phyloP scores from a whole-genome alignment of 2,329 filamentous ascomycete genomes.

The Grosmannia serpens region DNA sequence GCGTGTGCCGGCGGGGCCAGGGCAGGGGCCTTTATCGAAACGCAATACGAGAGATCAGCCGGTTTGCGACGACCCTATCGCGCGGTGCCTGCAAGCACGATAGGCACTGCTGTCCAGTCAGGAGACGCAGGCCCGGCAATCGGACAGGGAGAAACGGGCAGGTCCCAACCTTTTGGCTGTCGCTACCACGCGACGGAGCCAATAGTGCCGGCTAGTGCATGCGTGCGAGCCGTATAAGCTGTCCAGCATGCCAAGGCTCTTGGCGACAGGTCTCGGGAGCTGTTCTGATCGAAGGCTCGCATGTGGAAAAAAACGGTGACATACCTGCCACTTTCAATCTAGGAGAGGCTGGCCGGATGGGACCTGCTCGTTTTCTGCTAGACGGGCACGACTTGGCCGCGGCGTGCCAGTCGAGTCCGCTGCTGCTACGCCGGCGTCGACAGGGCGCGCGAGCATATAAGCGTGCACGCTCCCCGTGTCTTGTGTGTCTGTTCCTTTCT shows the following conservation, averaged over 20 bases:
- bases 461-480: neutral
- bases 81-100: neutral
- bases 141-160: neutral
- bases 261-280: neutral
- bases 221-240: neutral
- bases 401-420: neutral
- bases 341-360: neutral
- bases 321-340: neutral
- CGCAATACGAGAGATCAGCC: neutral
- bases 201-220: neutral
- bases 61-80: neutral
- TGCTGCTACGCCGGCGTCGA: neutral
- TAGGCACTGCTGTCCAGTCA: neutral
- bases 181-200: neutral
- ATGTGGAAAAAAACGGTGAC: neutral
- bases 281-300: neutral
- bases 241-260: neutral
- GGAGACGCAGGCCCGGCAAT: neutral
- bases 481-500: neutral
- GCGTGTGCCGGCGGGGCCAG: neutral
- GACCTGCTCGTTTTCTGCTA: neutral
- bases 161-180: neutral
- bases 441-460: neutral
- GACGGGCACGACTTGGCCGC: neutral
- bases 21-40: neutral